Percentiles rank a stretch among this genome's conserved stretches.
These are phyloP conservation scores for Sequoiadendron giganteum DNA, from an alignment of 75 land plant species.

Conservation along the genomic window DNA sequence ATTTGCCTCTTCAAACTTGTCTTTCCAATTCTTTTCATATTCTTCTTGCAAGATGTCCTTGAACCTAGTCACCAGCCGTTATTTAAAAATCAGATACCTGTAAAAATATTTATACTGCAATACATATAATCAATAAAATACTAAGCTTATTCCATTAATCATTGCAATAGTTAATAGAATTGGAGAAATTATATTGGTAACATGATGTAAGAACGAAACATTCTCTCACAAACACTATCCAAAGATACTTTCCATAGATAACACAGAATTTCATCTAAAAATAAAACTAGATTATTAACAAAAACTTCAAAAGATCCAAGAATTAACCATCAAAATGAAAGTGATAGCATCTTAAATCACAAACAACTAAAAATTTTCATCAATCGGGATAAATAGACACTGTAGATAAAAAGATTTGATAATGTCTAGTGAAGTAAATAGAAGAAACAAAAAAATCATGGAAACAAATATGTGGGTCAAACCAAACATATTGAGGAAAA, in stretches of 20 bases:
- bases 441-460: not conserved
- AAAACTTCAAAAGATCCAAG: not conserved
- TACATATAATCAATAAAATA: not conserved
- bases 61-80: constrained; percentile 40
- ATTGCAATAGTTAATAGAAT: not conserved
- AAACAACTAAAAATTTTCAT: not conserved
- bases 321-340: not conserved
- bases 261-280: not conserved
- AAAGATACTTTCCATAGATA: not conserved
- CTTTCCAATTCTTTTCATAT: constrained; percentile 82
- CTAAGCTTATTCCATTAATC: not conserved
- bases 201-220: not conserved
- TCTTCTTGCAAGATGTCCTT: constrained; percentile 89
- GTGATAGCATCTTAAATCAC: not conserved
- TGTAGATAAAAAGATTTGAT: not conserved
- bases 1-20: constrained; percentile 64
- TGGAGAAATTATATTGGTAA: not conserved
- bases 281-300: not conserved
- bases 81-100: constrained; percentile 4
- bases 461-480: not conserved
- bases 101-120: not conserved
- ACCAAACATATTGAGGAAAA: not conserved
- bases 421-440: not conserved
- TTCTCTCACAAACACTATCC: not conserved
- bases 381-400: not conserved